Evolutionary conservation across 805 yeast species (phyloP).

Genomic region (Suhomyces vadensis): DNA sequence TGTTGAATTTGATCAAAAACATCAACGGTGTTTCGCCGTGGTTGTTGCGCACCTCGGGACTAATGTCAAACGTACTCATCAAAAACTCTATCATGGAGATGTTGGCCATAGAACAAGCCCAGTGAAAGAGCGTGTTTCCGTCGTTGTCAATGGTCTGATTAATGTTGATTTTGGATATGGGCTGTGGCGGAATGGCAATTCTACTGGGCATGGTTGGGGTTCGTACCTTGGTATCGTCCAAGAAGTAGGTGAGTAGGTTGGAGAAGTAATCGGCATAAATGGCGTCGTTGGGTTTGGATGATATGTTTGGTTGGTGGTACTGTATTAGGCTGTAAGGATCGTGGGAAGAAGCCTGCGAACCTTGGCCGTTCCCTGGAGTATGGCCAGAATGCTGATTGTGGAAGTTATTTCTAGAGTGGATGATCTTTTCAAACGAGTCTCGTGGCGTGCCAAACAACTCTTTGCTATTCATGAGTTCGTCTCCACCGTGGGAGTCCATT

Average conservation of each 20-base stretch:
- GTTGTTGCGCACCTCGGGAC: slow-evolving; percentile 69
- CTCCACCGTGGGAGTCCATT: slow-evolving; percentile 20
- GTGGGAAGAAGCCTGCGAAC: slow-evolving; percentile 14
- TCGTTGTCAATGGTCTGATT: slow-evolving; percentile 90
- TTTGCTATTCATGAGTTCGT: slow-evolving; percentile 38
- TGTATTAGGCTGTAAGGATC: slow-evolving; percentile 42
- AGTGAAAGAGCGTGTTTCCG: slow-evolving; percentile 91
- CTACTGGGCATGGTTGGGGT: slow-evolving; percentile 33
- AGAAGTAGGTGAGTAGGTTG: slow-evolving; percentile 51
- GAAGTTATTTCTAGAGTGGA: slow-evolving; percentile 17
- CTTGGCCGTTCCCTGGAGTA: slow-evolving; percentile 4
- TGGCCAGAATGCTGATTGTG: slow-evolving; percentile 6
- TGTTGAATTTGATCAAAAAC: slow-evolving; percentile 43
- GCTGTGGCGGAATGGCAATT: slow-evolving; percentile 56
- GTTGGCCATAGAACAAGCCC: slow-evolving; percentile 93
- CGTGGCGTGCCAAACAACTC: slow-evolving; percentile 45
- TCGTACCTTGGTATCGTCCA: slow-evolving; percentile 39
- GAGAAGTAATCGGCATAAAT: slow-evolving; percentile 43
- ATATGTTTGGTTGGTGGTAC: slow-evolving; percentile 36
- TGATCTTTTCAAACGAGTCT: slow-evolving; percentile 36
- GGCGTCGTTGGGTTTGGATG: slow-evolving; percentile 19
- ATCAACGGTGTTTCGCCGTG: slow-evolving; percentile 84
- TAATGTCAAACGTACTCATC: slow-evolving; percentile 62
- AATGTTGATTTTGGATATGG: slow-evolving; percentile 55
- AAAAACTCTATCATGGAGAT: slow-evolving; percentile 63